These are phyloP conservation scores for Vigna unguiculata DNA, from an alignment of 306 rosid species.

Conservation along the genomic window DNA sequence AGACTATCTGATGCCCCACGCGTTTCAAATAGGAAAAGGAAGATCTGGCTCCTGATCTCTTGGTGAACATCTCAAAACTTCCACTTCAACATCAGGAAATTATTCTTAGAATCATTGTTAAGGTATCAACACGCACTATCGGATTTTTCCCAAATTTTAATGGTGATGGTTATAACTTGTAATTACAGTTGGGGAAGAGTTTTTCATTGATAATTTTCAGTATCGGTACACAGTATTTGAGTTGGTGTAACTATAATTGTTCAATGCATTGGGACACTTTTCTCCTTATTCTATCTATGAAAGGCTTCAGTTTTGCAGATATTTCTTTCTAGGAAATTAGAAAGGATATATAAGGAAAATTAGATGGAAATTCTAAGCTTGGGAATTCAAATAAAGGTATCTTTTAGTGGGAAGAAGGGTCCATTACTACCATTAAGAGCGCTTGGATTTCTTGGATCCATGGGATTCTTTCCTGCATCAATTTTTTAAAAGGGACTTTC, in stretches of 20 bases:
- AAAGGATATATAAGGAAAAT: not conserved
- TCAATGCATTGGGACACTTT: not conserved
- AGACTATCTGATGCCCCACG: constrained; percentile 35
- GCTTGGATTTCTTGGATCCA: not conserved
- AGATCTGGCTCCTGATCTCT: constrained; percentile 76
- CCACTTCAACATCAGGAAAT: constrained; percentile 93
- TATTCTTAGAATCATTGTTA: constrained; percentile 72
- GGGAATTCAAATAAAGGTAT: not conserved
- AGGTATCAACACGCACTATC: constrained; percentile 56
- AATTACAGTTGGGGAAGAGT: not conserved
- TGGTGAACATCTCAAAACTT: constrained; percentile 82
- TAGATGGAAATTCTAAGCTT: not conserved
- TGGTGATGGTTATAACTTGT: constrained; percentile 1
- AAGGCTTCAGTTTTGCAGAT: not conserved
- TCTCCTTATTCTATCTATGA: not conserved
- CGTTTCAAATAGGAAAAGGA: constrained; percentile 71
- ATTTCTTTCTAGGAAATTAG: not conserved
- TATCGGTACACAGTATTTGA: not conserved
- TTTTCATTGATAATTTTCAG: not conserved
- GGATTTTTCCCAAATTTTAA: not conserved
- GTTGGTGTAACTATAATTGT: constrained; percentile 2
- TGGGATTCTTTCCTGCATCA: not conserved
- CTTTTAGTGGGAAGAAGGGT: constrained; percentile 4
- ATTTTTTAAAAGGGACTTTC: not conserved
- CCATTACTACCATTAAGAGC: constrained; percentile 3